These are phyloP conservation scores for Colletotrichum euphorbiae DNA, from an alignment of 2,329 filamentous ascomycete genomes.

Conservation along the genomic window DNA sequence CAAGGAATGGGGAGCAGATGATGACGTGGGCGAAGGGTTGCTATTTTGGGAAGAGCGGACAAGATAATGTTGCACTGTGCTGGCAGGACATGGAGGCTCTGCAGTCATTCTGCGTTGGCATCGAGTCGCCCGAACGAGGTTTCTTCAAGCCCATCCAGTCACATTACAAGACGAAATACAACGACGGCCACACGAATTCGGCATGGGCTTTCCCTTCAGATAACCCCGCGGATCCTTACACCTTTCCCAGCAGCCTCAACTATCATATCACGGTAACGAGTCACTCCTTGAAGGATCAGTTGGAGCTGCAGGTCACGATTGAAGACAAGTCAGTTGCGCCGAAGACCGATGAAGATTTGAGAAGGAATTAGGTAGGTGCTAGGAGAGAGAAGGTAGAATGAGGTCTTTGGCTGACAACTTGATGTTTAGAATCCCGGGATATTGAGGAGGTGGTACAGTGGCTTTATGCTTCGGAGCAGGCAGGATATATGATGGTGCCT, in stretches of 20 bases:
- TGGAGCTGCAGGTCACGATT: conserved; percentile 18
- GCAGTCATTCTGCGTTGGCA: conserved; percentile 30
- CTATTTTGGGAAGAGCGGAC: conserved; percentile 32
- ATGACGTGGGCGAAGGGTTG: conserved; percentile 36
- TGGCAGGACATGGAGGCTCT: conserved; percentile 36
- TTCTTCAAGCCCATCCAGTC: conserved; percentile 33
- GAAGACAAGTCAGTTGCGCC: neutral
- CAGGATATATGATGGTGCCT: too few relatives aligned
- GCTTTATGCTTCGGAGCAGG: too few relatives aligned
- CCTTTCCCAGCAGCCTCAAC: conserved; percentile 26
- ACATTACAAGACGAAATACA: conserved; percentile 33
- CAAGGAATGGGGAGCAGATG: neutral
- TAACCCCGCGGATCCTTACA: conserved; percentile 16
- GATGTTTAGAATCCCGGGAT: too few relatives aligned
- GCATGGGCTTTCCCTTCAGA: conserved; percentile 19
- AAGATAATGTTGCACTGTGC: conserved; percentile 22
- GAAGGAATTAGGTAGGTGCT: neutral
- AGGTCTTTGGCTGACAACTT: too few relatives aligned
- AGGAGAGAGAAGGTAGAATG: neutral
- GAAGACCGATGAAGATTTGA: neutral
- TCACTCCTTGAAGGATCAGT: conserved; percentile 14
- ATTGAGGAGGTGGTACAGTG: too few relatives aligned
- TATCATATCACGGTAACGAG: conserved; percentile 22
- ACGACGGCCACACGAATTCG: conserved; percentile 20
- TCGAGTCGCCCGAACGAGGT: conserved; percentile 32